These are phyloP conservation scores for Lenzites betulinus DNA, from an alignment of 768 basidiomycete species.

Conservation along the genomic window DNA sequence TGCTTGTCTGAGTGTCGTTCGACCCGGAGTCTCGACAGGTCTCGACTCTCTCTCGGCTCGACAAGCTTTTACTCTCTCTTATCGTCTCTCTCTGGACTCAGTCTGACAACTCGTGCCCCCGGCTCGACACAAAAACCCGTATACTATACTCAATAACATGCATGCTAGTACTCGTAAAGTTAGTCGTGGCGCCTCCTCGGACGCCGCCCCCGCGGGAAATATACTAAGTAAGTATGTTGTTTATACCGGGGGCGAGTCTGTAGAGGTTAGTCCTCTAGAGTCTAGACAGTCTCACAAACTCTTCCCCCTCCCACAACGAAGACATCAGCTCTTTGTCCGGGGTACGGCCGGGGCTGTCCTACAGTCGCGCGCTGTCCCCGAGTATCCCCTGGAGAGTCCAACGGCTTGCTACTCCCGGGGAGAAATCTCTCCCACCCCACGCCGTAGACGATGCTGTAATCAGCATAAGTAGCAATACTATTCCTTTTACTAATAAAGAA, in stretches of 20 bases:
- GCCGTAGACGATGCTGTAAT: neutral
- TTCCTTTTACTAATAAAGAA: neutral
- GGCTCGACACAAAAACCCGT: too few species aligned
- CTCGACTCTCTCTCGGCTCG: too few species aligned
- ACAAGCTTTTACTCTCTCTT: too few species aligned
- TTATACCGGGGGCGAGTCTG: neutral
- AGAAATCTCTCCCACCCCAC: neutral
- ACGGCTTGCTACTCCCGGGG: neutral
- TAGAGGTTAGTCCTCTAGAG: neutral
- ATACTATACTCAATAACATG: too few species aligned
- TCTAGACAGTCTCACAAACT: neutral
- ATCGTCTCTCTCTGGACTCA: too few species aligned
- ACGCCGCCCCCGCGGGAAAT: neutral
- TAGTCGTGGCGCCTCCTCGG: neutral
- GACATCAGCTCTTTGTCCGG: neutral
- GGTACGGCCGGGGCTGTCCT: conserved; percentile 3
- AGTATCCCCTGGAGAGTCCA: neutral
- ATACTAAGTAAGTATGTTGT: neutral
- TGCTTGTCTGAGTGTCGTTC: too few species aligned
- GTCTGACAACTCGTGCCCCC: too few species aligned
- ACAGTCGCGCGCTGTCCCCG: conserved; percentile 5
- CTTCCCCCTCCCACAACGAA: neutral
- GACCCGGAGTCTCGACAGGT: too few species aligned
- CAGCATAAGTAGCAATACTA: neutral
- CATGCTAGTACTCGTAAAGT: too few species aligned